Evolutionary conservation across 805 yeast genomes (phyloP), one percentile per base, ranked within the genome.

Genomic region (Hanseniaspora taiwanica): DNA sequence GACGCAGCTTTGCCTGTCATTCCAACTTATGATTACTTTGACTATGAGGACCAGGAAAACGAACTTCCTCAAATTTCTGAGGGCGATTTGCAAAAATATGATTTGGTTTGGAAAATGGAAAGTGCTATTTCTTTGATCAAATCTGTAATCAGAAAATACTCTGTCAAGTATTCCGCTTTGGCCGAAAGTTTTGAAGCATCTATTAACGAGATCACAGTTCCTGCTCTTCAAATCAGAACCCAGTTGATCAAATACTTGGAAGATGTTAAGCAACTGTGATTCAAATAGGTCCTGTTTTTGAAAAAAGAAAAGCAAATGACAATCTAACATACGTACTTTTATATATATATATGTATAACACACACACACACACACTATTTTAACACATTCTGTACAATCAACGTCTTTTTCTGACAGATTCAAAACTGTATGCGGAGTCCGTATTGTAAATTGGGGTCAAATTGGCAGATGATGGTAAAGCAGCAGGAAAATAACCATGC

Each of bases 41-140:
- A 36, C 23, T 34, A 17, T 6, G 25, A 33, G 3, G 42, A 36
- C 16, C 51, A 44, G n/a, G 60, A 49, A 5, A 48, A 53, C 16
- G 47, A 43, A 5, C 47, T 53, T 16, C 48, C 44, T n/a, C 40
- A 55, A 14, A 54, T 56, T 33, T 44, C 50, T 19, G 42, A 37
- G 13, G 58, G 49, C 14, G 64, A 53, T 4, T 42, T 62, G 9
- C 61, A 56, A 21, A 52, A 50, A 6, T 47, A 54, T 21, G 71
- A 68, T 44, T 31, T 54, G 8, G 47, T 50, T 23, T 69, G 72
- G 72, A 68, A 68, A 40, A 65, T 68, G 40, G 58, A 59, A 23
- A 54, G 62, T 6, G 45, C 60, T 9, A 37, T 63, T 35, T 58
- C 64, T 14, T 58, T 69, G 36, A 39, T 60, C 13, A 65, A 65